A percentile compares a stretch with the other conserved stretches of the same genome.
Evolutionary conservation across 2,329 filamentous ascomycete species (phyloP).

Genomic region (Gnomoniopsis sp.): DNA sequence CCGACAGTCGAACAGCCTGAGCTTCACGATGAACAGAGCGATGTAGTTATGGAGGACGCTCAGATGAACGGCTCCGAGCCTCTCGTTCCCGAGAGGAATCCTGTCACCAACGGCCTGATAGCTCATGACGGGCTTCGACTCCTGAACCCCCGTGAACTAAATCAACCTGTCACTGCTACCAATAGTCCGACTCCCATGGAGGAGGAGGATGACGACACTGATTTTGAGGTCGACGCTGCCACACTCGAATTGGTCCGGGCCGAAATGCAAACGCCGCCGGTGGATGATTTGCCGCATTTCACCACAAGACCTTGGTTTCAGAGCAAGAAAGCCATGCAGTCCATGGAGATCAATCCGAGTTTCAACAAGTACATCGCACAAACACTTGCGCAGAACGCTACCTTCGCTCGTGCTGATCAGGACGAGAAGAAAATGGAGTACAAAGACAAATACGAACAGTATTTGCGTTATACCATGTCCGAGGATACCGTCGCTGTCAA

Average conservation of each 20-base stretch:
- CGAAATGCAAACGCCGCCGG: constrained; percentile 51
- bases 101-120: constrained; percentile 20
- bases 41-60: constrained; percentile 36
- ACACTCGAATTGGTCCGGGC: constrained; percentile 47
- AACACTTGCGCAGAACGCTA: constrained; percentile 40
- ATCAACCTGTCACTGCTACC: constrained; percentile 22
- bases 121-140: constrained; percentile 18
- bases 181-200: constrained; percentile 48
- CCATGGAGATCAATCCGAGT: constrained; percentile 35
- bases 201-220: constrained; percentile 51
- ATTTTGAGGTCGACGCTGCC: constrained; percentile 50
- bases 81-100: constrained; percentile 2
- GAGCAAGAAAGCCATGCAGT: constrained; percentile 41
- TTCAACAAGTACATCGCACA: constrained; percentile 45
- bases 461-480: constrained; percentile 54
- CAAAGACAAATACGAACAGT: constrained; percentile 44
- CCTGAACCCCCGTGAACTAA: constrained; percentile 19
- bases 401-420: constrained; percentile 36
- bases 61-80: constrained; percentile 12
- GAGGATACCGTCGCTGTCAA: constrained; percentile 52
- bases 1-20: constrained; percentile 22
- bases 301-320: constrained; percentile 44
- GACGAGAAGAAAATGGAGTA: constrained; percentile 39
- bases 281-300: constrained; percentile 51
- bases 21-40: constrained; percentile 23